Conservation (phyloP, 371 early-diverging fungal species). For the Capillidium heterosporum region DNA sequence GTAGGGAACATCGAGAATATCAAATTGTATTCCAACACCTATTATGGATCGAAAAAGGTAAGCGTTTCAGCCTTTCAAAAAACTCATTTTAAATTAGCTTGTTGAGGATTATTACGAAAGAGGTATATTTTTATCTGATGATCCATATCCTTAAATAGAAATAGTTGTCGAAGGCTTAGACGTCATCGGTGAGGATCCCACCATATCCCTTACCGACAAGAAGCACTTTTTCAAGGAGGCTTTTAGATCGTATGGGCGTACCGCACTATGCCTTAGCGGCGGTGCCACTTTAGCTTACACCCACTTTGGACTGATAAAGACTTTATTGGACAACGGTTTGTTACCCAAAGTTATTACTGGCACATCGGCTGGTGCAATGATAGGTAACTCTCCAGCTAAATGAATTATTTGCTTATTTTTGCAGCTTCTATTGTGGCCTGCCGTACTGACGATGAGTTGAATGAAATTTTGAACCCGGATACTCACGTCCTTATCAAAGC, state of each 20-base stretch:
- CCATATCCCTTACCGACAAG: conserved; percentile 33
- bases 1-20: conserved; percentile 64
- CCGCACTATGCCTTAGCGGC: conserved; percentile 75
- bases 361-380: conserved; percentile 57
- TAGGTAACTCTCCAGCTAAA: conserved; percentile 18
- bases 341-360: conserved; percentile 77
- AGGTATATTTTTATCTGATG: conserved; percentile 10
- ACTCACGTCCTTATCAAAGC: conserved; percentile 32
- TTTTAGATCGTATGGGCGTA: conserved; percentile 63
- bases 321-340: conserved; percentile 48
- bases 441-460: conserved; percentile 60
- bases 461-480: conserved; percentile 38
- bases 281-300: conserved; percentile 76
- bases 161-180: conserved; percentile 41
- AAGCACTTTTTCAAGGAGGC: conserved; percentile 49
- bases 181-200: conserved; percentile 26
- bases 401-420: conserved; percentile 9
- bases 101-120: background rate
- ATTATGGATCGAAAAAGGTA: conserved; percentile 56
- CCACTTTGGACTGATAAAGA: conserved; percentile 36
- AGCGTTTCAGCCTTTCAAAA: background rate
- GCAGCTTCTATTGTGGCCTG: conserved; percentile 63
- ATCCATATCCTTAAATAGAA: background rate
- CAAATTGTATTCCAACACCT: conserved; percentile 51
- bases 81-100: background rate